Evolutionary conservation across 495 filamentous ascomycete genomes (phyloP).

Genomic region (Podospora pseudopauciseta): DNA sequence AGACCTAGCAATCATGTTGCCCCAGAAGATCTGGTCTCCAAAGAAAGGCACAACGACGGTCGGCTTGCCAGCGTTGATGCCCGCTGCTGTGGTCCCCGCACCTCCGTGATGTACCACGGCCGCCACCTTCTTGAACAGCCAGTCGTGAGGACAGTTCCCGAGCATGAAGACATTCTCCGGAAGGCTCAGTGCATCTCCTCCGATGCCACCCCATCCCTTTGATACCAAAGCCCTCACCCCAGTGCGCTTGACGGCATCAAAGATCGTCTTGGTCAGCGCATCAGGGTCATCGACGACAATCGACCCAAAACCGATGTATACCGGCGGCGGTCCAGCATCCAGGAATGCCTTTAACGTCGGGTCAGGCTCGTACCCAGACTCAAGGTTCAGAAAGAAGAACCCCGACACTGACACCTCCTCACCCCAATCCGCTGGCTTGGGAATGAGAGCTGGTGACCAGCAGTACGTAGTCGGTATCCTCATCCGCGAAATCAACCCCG

Average conservation of each 20-base stretch:
- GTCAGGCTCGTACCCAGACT: conserved; percentile 55
- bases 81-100: conserved; percentile 75
- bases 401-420: conserved; percentile 59
- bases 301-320: conserved; percentile 80
- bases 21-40: conserved; percentile 84
- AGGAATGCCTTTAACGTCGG: conserved; percentile 53
- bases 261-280: conserved; percentile 61
- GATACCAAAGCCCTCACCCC: conserved; percentile 74
- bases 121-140: conserved; percentile 73
- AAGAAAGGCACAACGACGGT: conserved; percentile 82
- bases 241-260: conserved; percentile 60
- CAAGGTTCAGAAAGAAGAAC: conserved; percentile 63
- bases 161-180: conserved; percentile 72
- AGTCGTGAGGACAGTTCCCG: conserved; percentile 76
- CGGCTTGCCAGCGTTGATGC: conserved; percentile 63
- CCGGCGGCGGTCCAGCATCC: conserved; percentile 58
- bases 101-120: conserved; percentile 80
- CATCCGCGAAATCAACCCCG: conserved; percentile 56
- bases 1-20: conserved; percentile 65
- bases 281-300: conserved; percentile 76
- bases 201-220: conserved; percentile 76
- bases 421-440: conserved; percentile 64
- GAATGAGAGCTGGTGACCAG: conserved; percentile 63
- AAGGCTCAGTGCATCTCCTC: conserved; percentile 55
- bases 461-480: conserved; percentile 63